phyloP scores from a whole-genome alignment of 805 yeast species.

The Barnettozyma vustinii region DNA sequence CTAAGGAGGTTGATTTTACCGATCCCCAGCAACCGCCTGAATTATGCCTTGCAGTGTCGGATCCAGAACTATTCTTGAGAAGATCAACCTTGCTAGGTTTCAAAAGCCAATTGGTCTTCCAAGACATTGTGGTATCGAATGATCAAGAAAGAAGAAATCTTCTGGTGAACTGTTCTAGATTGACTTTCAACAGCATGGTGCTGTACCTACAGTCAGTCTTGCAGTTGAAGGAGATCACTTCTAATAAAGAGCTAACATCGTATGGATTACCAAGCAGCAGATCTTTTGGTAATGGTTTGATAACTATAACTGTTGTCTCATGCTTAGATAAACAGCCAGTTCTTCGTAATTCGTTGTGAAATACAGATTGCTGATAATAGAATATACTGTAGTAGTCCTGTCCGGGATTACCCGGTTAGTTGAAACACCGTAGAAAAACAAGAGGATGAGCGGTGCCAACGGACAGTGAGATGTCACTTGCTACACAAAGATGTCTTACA shows the following conservation, averaged over 20 bases:
- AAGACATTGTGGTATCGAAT: background rate
- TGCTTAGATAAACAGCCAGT: background rate
- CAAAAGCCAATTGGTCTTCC: background rate
- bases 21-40: background rate
- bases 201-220: conserved; percentile 2
- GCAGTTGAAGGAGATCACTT: background rate
- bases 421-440: too few relatives aligned
- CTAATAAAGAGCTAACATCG: background rate
- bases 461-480: too few relatives aligned
- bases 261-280: conserved; percentile 2
- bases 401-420: too few relatives aligned
- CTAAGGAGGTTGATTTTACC: background rate
- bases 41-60: background rate
- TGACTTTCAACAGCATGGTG: conserved; percentile 5
- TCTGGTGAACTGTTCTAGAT: conserved; percentile 3
- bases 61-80: background rate
- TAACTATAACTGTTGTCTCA: background rate
- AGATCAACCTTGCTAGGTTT: background rate
- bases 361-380: background rate
- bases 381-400: too few relatives aligned
- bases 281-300: background rate
- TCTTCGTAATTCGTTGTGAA: background rate
- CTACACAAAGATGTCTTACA: background rate
- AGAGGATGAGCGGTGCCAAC: too few relatives aligned
- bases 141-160: background rate